phyloP scores from a whole-genome alignment of 139 green algal genomes.

The Haematococcus lacustris region DNA sequence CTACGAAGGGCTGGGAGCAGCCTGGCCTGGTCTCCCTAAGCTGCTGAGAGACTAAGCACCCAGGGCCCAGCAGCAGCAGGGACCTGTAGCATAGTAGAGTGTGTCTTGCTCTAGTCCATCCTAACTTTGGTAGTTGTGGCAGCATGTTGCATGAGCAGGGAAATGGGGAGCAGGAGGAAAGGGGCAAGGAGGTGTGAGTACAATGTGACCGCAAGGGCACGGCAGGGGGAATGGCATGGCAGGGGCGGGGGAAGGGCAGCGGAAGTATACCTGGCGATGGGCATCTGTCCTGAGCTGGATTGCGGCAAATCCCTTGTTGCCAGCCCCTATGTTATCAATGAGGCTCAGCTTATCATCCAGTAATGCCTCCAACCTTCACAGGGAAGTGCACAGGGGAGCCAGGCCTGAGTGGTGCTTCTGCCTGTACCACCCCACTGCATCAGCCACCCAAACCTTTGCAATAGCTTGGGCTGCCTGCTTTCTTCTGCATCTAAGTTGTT shows the following conservation, averaged over 20 bases:
- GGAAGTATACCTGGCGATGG: slow-evolving; percentile 18
- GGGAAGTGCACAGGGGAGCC: neutral
- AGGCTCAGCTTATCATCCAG: slow-evolving; percentile 37
- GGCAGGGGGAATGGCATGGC: no score
- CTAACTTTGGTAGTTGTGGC: neutral
- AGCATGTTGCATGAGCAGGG: neutral
- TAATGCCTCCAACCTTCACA: slow-evolving; percentile 28
- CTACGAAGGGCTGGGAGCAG: neutral
- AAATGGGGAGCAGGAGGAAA: neutral
- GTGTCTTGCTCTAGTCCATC: neutral
- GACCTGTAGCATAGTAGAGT: neutral
- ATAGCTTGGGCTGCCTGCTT: slow-evolving; percentile 12
- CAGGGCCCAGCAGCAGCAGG: no score
- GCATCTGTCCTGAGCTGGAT: slow-evolving; percentile 35
- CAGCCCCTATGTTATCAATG: slow-evolving; percentile 23
- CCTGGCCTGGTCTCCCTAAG: neutral
- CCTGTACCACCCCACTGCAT: neutral
- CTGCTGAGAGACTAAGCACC: no score
- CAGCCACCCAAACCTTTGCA: slow-evolving; percentile 7
- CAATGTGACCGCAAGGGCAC: neutral
- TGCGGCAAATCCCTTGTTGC: slow-evolving; percentile 30
- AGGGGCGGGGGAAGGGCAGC: no score
- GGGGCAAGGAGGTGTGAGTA: neutral
- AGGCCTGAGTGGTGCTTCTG: neutral
- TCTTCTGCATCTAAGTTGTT: neutral